phyloP scores from a whole-genome alignment of 2,329 filamentous ascomycete genomes.

The Colletotrichum navitas region DNA sequence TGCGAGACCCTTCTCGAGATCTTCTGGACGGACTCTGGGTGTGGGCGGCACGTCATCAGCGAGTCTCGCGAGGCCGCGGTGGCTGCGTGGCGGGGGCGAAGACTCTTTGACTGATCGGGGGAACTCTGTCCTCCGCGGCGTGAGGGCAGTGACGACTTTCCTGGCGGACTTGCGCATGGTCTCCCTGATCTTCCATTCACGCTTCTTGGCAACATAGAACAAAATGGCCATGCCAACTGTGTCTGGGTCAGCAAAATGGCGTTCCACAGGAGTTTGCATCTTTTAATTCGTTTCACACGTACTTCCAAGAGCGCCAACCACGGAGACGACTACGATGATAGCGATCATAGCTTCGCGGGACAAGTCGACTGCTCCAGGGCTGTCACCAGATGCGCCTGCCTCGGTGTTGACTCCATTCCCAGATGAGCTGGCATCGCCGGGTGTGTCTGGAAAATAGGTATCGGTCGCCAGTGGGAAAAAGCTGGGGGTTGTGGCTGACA shows the following conservation, averaged over 20 bases:
- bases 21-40: conserved; percentile 64
- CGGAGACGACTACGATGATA: conserved; percentile 78
- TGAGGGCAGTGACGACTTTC: conserved; percentile 71
- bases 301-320: conserved; percentile 79
- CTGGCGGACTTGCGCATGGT: conserved; percentile 77
- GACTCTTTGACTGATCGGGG: conserved; percentile 67
- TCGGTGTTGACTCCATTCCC: conserved; percentile 60
- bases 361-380: conserved; percentile 70
- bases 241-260: conserved; percentile 15
- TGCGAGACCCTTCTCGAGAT: conserved; percentile 70
- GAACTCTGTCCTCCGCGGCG: conserved; percentile 72
- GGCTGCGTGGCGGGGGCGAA: conserved; percentile 33
- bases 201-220: conserved; percentile 86
- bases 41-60: conserved; percentile 72
- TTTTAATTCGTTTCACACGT: conserved; percentile 49
- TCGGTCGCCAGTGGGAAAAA: conserved; percentile 60
- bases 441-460: conserved; percentile 51
- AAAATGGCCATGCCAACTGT: conserved; percentile 74
- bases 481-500: conserved; percentile 55
- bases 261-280: background rate
- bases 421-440: conserved; percentile 52
- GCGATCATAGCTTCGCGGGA: conserved; percentile 79
- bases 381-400: conserved; percentile 75
- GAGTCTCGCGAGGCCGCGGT: conserved; percentile 37
- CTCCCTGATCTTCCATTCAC: conserved; percentile 83